Conservation (phyloP, 805 yeast species). For the Priceomyces melissophilus region DNA sequence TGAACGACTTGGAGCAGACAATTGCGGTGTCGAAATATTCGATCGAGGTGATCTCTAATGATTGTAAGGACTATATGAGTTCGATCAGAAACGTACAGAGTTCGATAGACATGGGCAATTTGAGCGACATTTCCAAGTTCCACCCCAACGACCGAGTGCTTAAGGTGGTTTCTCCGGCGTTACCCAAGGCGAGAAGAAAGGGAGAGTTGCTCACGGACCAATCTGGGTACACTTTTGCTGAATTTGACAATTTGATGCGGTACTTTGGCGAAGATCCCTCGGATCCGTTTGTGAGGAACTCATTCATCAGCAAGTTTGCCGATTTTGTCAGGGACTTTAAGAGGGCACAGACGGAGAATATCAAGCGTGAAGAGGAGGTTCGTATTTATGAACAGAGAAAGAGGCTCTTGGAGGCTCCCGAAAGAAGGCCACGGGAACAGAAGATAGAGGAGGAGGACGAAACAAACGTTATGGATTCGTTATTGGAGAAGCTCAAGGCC, state of each 20-base stretch:
- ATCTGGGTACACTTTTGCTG: slow-evolving; percentile 46
- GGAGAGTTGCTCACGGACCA: slow-evolving; percentile 50
- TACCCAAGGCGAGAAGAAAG: slow-evolving; percentile 54
- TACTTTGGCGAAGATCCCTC: slow-evolving; percentile 72
- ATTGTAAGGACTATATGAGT: slow-evolving; percentile 53
- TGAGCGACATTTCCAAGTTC: slow-evolving; percentile 58
- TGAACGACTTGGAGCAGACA: slow-evolving; percentile 55
- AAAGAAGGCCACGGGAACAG: slow-evolving; percentile 23
- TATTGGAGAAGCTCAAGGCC: slow-evolving; percentile 81
- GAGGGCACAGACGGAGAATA: slow-evolving; percentile 62
- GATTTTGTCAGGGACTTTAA: slow-evolving; percentile 60
- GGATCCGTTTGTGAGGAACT: slow-evolving; percentile 49
- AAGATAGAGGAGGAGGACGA: slow-evolving; percentile 38
- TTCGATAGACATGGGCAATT: slow-evolving; percentile 58
- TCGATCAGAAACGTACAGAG: slow-evolving; percentile 49
- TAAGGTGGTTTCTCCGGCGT: slow-evolving; percentile 48
- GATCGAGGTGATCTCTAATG: slow-evolving; percentile 58
- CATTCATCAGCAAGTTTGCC: slow-evolving; percentile 61
- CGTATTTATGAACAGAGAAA: slow-evolving; percentile 74
- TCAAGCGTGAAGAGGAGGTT: slow-evolving; percentile 65
- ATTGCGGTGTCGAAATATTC: slow-evolving; percentile 56
- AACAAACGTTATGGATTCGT: slow-evolving; percentile 71
- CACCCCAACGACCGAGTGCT: slow-evolving; percentile 67
- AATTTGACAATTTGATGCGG: slow-evolving; percentile 57
- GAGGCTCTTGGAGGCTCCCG: slow-evolving; percentile 51